Evolutionary conservation across 805 yeast genomes (phyloP).

Genomic region (Yarrowia keelungensis): DNA sequence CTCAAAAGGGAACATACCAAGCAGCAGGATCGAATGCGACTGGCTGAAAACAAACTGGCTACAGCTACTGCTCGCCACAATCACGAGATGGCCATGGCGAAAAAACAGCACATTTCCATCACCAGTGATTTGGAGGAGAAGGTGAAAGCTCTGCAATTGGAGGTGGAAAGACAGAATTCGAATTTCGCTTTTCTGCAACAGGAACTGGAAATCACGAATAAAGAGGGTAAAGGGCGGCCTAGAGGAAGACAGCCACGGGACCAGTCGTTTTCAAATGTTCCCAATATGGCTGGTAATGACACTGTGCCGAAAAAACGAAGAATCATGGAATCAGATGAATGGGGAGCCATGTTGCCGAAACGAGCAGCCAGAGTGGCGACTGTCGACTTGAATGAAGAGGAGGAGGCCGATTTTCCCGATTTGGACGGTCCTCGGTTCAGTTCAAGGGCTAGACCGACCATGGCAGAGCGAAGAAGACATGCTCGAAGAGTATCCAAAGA

Average conservation of each 20-base stretch:
- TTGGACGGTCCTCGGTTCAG: constrained; percentile 10
- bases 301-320: not conserved
- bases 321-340: constrained; percentile 9
- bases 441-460: not conserved
- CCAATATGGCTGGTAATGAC: not conserved
- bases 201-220: constrained; percentile 15
- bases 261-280: not conserved
- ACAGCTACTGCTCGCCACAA: constrained; percentile 3
- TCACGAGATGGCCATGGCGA: constrained; percentile 29
- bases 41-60: constrained; percentile 20
- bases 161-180: constrained; percentile 17
- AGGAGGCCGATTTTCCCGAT: constrained; percentile 19
- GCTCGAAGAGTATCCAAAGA: too few species aligned
- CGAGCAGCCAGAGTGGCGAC: constrained; percentile 6
- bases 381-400: not conserved
- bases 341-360: constrained; percentile 31
- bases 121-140: constrained; percentile 13
- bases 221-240: not conserved
- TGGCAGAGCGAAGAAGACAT: constrained; percentile 6
- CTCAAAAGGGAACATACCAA: constrained; percentile 18
- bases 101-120: not conserved
- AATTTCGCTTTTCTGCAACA: constrained; percentile 23
- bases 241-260: not conserved
- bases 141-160: constrained; percentile 8
- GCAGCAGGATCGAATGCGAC: constrained; percentile 15